Evolutionary conservation across 345 rosid genomes (phyloP).

Genomic region (Sonneratia caseolaris): DNA sequence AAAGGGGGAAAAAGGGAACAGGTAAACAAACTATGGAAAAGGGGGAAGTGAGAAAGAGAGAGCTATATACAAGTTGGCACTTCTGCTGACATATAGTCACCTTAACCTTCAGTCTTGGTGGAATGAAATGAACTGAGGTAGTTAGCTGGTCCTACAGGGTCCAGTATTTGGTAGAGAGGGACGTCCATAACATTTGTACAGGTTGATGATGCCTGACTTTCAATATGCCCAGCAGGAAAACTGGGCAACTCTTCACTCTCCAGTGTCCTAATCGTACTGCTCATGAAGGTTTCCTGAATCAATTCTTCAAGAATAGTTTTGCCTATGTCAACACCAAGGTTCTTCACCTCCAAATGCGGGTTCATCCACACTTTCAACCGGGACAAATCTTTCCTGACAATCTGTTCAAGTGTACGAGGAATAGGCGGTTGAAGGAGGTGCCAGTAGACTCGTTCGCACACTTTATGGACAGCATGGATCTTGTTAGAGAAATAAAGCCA

Average conservation of each 20-base stretch:
- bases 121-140: neutral
- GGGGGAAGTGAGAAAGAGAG: neutral
- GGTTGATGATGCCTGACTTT: neutral
- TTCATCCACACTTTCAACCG: constrained; percentile 62
- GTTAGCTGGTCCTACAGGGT: neutral
- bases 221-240: constrained; percentile 10
- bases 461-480: constrained; percentile 31
- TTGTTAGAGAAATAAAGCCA: constrained; percentile 43
- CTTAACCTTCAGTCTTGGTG: neutral
- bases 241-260: constrained; percentile 13
- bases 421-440: constrained; percentile 54
- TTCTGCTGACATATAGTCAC: neutral
- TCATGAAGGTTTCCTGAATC: constrained; percentile 28
- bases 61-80: neutral
- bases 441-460: constrained; percentile 64
- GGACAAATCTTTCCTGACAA: constrained; percentile 62
- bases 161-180: neutral
- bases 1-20: neutral
- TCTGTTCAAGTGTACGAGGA: constrained; percentile 64
- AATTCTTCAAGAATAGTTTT: constrained; percentile 54
- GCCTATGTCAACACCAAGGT: constrained; percentile 35
- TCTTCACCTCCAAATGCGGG: constrained; percentile 33
- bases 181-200: neutral
- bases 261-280: constrained; percentile 17
- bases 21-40: neutral